Evolutionary conservation across 345 rosid genomes (phyloP).

Genomic region (Passiflora organensis): DNA sequence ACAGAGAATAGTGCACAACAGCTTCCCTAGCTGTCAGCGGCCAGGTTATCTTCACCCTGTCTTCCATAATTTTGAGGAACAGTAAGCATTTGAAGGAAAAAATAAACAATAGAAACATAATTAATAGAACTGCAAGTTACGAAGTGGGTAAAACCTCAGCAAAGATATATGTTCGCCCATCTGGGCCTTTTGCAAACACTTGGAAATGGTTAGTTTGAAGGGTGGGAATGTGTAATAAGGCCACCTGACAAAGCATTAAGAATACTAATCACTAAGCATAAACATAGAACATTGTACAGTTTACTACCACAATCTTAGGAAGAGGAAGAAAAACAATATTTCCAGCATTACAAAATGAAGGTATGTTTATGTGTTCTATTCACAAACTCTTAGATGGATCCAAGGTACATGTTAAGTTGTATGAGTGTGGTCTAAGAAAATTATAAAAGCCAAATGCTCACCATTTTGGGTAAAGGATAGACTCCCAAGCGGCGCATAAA

Average conservation of each 20-base stretch:
- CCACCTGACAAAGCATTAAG: conserved; percentile 55
- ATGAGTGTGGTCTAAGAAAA: neutral
- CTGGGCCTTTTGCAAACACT: conserved; percentile 54
- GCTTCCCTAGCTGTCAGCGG: conserved; percentile 84
- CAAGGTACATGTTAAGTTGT: neutral
- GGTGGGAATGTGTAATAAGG: conserved; percentile 69
- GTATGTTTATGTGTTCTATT: neutral
- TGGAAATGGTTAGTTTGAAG: conserved; percentile 45
- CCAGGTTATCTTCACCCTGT: conserved; percentile 95
- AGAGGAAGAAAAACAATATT: too few relatives aligned
- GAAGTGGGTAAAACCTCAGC: conserved; percentile 54
- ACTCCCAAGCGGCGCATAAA: conserved; percentile 81
- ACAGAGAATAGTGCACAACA: conserved; percentile 54
- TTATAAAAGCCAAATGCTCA: conserved; percentile 30
- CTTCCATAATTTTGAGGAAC: conserved; percentile 42
- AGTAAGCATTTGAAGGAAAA: conserved; percentile 24
- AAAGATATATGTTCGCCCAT: conserved; percentile 69
- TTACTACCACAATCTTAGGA: too few relatives aligned
- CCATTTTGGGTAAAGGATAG: conserved; percentile 73
- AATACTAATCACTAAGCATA: too few relatives aligned
- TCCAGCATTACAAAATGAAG: neutral
- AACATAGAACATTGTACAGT: too few relatives aligned
- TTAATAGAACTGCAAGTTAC: conserved; percentile 1
- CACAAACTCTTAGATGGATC: neutral
- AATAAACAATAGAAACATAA: conserved; percentile 8